These are phyloP conservation scores for Penicillium cinerascens DNA, from an alignment of 495 filamentous ascomycete genomes.

Conservation along the genomic window DNA sequence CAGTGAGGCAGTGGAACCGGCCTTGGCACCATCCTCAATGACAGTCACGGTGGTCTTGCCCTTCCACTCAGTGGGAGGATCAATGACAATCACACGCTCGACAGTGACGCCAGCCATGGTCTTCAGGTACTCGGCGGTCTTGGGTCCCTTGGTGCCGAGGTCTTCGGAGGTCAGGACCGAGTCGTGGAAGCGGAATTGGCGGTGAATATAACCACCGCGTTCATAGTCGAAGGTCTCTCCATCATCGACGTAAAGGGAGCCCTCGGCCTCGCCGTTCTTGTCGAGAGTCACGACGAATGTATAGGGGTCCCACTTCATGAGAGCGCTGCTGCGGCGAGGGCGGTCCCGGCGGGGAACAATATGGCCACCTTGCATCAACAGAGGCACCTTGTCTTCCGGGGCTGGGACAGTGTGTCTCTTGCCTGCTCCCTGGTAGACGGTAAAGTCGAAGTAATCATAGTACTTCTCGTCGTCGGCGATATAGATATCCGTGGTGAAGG, in stretches of 20 bases:
- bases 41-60: slow-evolving; percentile 63
- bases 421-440: slow-evolving; percentile 64
- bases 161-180: slow-evolving; percentile 51
- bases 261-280: slow-evolving; percentile 68
- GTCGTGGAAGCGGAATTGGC: slow-evolving; percentile 62
- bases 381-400: slow-evolving; percentile 77
- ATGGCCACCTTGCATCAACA: slow-evolving; percentile 89
- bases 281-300: slow-evolving; percentile 80
- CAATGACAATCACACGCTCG: slow-evolving; percentile 79
- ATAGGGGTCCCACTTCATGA: slow-evolving; percentile 94
- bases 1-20: slow-evolving; percentile 51
- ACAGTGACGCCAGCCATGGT: slow-evolving; percentile 71
- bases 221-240: slow-evolving; percentile 89
- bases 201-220: slow-evolving; percentile 80
- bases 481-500: slow-evolving; percentile 73
- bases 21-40: slow-evolving; percentile 63
- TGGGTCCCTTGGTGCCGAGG: slow-evolving; percentile 49
- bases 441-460: slow-evolving; percentile 91
- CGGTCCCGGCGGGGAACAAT: slow-evolving; percentile 87
- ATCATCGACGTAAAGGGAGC: slow-evolving; percentile 86
- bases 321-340: slow-evolving; percentile 74
- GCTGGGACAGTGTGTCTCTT: slow-evolving; percentile 65
- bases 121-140: slow-evolving; percentile 72
- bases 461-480: slow-evolving; percentile 83
- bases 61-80: slow-evolving; percentile 70